Evolutionary conservation across 1,284 basidiomycete genomes (phyloP).

Genomic region (Irpex sp.): DNA sequence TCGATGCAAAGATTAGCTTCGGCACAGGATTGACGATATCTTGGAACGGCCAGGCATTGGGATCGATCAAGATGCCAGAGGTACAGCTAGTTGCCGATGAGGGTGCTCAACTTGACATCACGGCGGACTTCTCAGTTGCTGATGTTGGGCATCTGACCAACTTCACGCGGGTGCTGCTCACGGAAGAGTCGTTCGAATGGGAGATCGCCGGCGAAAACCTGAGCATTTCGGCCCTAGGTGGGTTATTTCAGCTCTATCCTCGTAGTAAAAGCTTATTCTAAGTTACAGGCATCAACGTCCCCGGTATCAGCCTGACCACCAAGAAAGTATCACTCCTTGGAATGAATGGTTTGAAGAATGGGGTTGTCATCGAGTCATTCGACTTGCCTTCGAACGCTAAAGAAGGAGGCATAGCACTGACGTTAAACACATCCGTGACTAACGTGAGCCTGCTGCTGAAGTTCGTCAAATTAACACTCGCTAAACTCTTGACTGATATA

Average conservation of each 20-base stretch:
- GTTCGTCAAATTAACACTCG: background rate
- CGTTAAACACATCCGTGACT: conserved; percentile 55
- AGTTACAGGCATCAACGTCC: conserved; percentile 49
- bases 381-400: conserved; percentile 74
- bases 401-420: conserved; percentile 72
- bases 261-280: background rate
- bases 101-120: conserved; percentile 56
- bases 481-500: conserved; percentile 18
- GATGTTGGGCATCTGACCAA: conserved; percentile 58
- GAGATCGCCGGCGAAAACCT: conserved; percentile 68
- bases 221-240: conserved; percentile 55
- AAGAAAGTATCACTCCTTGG: conserved; percentile 71
- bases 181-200: conserved; percentile 71
- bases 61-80: conserved; percentile 62
- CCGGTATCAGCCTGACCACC: conserved; percentile 48
- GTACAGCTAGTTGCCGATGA: conserved; percentile 55
- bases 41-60: conserved; percentile 61
- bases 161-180: conserved; percentile 68
- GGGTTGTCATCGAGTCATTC: conserved; percentile 66
- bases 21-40: conserved; percentile 58
- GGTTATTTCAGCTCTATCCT: conserved; percentile 9
- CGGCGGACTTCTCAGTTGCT: conserved; percentile 58
- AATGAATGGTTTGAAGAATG: conserved; percentile 65
- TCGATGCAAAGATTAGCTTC: conserved; percentile 72
- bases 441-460: conserved; percentile 42